These are phyloP conservation scores for Xylariaceae sp. DNA, from an alignment of 2,329 filamentous ascomycete genomes.

Conservation along the genomic window DNA sequence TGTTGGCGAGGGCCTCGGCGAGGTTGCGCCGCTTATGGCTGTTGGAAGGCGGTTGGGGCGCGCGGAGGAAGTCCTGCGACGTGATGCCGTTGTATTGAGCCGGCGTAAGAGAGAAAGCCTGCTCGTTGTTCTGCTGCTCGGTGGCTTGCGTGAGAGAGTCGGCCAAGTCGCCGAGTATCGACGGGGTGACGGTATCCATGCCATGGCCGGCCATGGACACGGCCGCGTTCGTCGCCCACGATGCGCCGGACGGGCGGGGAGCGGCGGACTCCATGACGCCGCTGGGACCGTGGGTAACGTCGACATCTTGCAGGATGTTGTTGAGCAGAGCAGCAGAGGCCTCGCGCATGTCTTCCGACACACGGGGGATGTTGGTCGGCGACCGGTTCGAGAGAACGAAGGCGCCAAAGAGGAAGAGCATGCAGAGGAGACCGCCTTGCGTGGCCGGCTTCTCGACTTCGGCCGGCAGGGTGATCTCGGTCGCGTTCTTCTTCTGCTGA, in stretches of 20 bases:
- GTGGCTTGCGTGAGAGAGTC: conserved; percentile 67
- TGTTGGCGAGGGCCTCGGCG: conserved; percentile 71
- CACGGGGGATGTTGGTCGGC: conserved; percentile 63
- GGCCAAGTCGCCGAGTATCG: conserved; percentile 60
- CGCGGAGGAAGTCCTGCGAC: conserved; percentile 57
- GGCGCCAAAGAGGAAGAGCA: conserved; percentile 93
- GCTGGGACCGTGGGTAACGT: conserved; percentile 46
- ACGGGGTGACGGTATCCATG: conserved; percentile 49
- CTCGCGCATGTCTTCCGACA: conserved; percentile 74
- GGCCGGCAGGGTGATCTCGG: conserved; percentile 40
- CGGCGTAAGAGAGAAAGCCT: conserved; percentile 78
- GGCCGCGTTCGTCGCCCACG: conserved; percentile 40
- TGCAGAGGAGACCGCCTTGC: conserved; percentile 78
- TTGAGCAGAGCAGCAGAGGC: conserved; percentile 73
- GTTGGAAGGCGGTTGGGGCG: conserved; percentile 47
- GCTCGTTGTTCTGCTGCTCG: conserved; percentile 80
- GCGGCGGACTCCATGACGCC: conserved; percentile 40
- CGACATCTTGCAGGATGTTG: conserved; percentile 76
- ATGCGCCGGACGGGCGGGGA: conserved; percentile 48
- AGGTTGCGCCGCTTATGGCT: conserved; percentile 67
- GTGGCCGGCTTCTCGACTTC: conserved; percentile 61
- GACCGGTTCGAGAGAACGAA: conserved; percentile 87
- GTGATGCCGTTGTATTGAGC: conserved; percentile 85
- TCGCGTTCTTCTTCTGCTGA: conserved; percentile 44
- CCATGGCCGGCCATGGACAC: conserved; percentile 39